Conservation (phyloP, 306 rosid genomes). For the Vachellia pachyceras region DNA sequence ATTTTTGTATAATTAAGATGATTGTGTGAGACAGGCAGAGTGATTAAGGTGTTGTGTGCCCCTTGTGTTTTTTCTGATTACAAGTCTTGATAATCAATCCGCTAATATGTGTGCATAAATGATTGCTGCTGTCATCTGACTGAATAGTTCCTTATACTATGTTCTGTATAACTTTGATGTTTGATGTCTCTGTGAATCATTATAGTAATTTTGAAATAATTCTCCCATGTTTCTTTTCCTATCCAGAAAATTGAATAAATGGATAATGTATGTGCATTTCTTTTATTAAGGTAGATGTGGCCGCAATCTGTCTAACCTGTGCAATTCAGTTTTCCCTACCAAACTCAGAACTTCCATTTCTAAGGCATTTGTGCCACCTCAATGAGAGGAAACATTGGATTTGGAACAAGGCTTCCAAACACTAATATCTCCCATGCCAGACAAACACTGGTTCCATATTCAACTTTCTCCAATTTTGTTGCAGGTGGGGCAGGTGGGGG, state of each 20-base stretch:
- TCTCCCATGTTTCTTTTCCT: background rate
- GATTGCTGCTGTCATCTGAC: background rate
- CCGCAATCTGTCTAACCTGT: slow-evolving; percentile 24
- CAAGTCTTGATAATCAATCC: background rate
- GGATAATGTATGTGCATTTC: slow-evolving; percentile 7
- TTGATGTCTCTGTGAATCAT: background rate
- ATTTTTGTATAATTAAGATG: background rate
- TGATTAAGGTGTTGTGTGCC: background rate
- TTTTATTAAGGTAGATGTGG: slow-evolving; percentile 40
- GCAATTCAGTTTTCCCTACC: background rate
- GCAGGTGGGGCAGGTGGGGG: slow-evolving; percentile 59
- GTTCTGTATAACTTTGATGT: background rate
- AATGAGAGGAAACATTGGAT: slow-evolving; percentile 76
- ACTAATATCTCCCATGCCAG: slow-evolving; percentile 54
- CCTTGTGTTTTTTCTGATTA: background rate
- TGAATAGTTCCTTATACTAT: background rate
- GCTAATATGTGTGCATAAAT: background rate
- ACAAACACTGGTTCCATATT: slow-evolving; percentile 59
- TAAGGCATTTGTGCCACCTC: slow-evolving; percentile 17
- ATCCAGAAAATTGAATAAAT: slow-evolving; percentile 2
- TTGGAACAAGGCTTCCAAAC: slow-evolving; percentile 58
- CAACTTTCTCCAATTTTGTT: slow-evolving; percentile 57
- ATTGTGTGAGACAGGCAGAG: background rate
- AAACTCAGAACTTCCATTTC: background rate
- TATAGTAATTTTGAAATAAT: background rate